Evolutionary conservation across 2,329 filamentous ascomycete species (phyloP), one percentile per base, ranked within the genome.

Genomic region (Aspergillus transmontanensis): DNA sequence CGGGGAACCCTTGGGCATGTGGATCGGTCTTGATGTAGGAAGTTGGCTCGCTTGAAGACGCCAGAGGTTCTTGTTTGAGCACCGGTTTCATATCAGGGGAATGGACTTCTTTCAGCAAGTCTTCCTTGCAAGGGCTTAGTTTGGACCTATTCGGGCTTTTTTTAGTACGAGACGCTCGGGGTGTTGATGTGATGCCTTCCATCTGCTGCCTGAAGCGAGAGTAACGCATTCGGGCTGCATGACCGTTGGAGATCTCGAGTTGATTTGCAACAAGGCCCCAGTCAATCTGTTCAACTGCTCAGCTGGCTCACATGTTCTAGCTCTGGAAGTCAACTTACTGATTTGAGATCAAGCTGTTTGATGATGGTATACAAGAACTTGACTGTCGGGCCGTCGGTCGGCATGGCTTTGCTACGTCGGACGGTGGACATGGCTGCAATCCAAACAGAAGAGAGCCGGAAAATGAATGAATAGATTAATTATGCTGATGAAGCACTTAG

Each of bases 221-320:
- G 71, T 82, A 86, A 32, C 85, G 81, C 84, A 86, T 86, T 45
- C 84, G 82, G 16, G 84, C 84, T 4, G 84, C 84, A 68, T 86
- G 85, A 43, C 84, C 85, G 59, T 86, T 86, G 41, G 82, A 83
- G 59, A 86, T 84, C 51, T 81, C 81, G 14, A 83, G 73, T 54
- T 83, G 75, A 3, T 72, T 73, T 16, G 84, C 84, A 19, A 86
- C 82, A 45, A 77, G 70, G 55, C 80, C 80, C 85, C 85, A 86
- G 66, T 86, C 82, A 65, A 86, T 80, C 83, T 85, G 58, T 21
- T n/a, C 19, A n/a, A 34, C 9, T 19, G 2, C 10, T 51, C 34
- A 51, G 48, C 9, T 5, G 10, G 16, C 6, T 23, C 16, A n/a
- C 21, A 34, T 51, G 5, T 34, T 6, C 0, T 16, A 51, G 7